Conservation (phyloP, 176 grass and related monocot species). For the Saccharum officinarum region DNA sequence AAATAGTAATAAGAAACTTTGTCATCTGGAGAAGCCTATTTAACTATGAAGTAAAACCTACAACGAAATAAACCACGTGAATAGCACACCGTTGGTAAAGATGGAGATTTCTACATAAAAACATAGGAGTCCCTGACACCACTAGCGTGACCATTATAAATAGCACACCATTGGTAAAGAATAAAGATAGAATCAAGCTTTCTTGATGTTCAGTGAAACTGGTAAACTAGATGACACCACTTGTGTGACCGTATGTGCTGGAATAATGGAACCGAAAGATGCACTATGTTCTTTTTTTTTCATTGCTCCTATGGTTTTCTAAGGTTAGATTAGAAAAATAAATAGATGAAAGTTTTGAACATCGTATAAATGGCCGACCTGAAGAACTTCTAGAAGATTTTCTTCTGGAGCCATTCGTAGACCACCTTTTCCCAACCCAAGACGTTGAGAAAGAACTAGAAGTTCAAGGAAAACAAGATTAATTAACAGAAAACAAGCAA, state of each 20-base stretch:
- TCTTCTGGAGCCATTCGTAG: conserved; percentile 94
- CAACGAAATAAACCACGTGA: not conserved
- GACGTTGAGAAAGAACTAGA: conserved; percentile 78
- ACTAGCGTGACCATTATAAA: not conserved
- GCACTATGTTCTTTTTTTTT: not conserved
- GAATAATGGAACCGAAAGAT: not conserved
- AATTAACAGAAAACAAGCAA: conserved; percentile 12
- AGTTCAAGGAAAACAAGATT: conserved; percentile 22
- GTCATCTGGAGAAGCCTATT: not conserved
- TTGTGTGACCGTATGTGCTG: not conserved
- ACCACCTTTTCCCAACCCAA: conserved; percentile 95
- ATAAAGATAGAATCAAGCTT: not conserved
- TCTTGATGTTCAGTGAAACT: conserved; percentile 3
- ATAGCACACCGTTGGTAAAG: not conserved
- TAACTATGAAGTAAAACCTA: not conserved
- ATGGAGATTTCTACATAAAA: not conserved
- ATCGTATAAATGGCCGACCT: conserved; percentile 38
- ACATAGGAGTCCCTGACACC: not conserved
- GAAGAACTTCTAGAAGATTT: conserved; percentile 80
- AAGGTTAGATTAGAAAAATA: conserved; percentile 1
- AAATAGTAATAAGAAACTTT: not conserved
- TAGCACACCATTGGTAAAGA: not conserved
- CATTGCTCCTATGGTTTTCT: not conserved
- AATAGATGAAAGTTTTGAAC: not conserved
- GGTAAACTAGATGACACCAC: conserved; percentile 7